Evolutionary conservation across 352 stramenopile genomes (phyloP), one percentile per base, ranked within the genome.

Genomic region (Pythium monospermum): DNA sequence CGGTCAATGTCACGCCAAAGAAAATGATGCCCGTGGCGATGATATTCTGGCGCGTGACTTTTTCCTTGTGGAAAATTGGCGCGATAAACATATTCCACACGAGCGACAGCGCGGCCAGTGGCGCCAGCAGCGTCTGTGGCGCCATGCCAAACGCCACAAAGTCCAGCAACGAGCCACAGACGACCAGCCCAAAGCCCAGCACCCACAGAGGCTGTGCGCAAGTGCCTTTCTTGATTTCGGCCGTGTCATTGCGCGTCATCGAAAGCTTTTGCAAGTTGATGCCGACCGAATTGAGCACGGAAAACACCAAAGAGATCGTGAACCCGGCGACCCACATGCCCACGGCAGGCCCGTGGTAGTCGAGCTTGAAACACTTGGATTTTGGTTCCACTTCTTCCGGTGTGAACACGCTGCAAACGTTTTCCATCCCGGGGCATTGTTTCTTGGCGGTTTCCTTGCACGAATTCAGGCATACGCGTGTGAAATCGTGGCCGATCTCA

Each of bases 61-160:
- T 90, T 51, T 96, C 87, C 44, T 91, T 86, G 71, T 95, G 85
- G 58, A 97, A 93, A 11, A 87, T 79, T 2, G 84, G 85, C 1
- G 89, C 87, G 49, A 97, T 91, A 33, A 96, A 81, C 66, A 96
- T 91, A 61, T 97, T 97, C 80, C 85, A 96, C 7, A 96, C 88
- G 13, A 97, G 72, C 38, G 82, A 94, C 18, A 96, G 66, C 21
- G 88, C 85, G 4, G 87, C 88, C 41, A 97, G 71, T 19, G 87
- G 87, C 32, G 84, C 87, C n/a, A 97, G 53, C 16, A 97, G 66
- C 13, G 86, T 95, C 68, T 95, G 83, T 11, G 88, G 87, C 2
- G 88, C 88, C 79, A 97, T 91, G 13, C 88, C 87, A 54, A 97
- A 95, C 2, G 87, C 87, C 8, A 96, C 74, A 61, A 97, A 96